These are phyloP conservation scores for Verticillium isaacii DNA, from an alignment of 2,329 filamentous ascomycete species.

Conservation along the genomic window DNA sequence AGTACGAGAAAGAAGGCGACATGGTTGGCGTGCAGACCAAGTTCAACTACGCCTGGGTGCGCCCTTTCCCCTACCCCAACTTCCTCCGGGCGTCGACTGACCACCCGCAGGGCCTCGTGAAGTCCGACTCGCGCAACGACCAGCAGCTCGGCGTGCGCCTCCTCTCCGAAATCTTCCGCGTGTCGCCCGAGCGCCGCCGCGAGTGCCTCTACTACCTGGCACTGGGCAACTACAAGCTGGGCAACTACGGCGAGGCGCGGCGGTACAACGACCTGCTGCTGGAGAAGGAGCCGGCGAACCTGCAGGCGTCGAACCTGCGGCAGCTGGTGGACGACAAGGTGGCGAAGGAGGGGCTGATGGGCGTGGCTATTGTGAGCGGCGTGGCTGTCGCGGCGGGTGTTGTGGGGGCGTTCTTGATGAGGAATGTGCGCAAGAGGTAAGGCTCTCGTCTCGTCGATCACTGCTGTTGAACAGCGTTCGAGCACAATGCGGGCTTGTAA, in stretches of 20 bases:
- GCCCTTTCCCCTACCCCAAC: slow-evolving; percentile 13
- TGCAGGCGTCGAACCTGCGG: slow-evolving; percentile 84
- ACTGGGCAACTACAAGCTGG: slow-evolving; percentile 95
- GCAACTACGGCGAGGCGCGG: slow-evolving; percentile 92
- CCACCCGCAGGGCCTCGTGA: slow-evolving; percentile 77
- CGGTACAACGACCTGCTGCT: slow-evolving; percentile 91
- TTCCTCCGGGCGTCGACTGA: not conserved
- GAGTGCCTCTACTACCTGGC: slow-evolving; percentile 99
- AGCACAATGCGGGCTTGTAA: not conserved
- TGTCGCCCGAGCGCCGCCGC: slow-evolving; percentile 83
- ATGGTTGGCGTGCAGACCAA: slow-evolving; percentile 97
- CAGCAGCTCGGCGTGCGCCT: slow-evolving; percentile 93
- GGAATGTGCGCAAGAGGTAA: slow-evolving; percentile 61
- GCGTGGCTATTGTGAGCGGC: slow-evolving; percentile 90
- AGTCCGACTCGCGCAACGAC: slow-evolving; percentile 77
- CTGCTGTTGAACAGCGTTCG: not conserved
- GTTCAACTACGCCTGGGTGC: slow-evolving; percentile 99
- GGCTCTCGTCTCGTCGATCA: not conserved
- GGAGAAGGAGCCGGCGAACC: slow-evolving; percentile 84
- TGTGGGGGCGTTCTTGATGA: slow-evolving; percentile 81
- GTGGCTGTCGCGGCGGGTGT: slow-evolving; percentile 91
- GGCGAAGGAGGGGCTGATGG: slow-evolving; percentile 87
- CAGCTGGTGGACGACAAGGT: slow-evolving; percentile 94
- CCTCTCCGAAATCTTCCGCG: slow-evolving; percentile 94
- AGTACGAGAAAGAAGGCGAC: slow-evolving; percentile 96